Conservation (phyloP, 2,329 filamentous ascomycete species). For the Fusarium anguioides region DNA sequence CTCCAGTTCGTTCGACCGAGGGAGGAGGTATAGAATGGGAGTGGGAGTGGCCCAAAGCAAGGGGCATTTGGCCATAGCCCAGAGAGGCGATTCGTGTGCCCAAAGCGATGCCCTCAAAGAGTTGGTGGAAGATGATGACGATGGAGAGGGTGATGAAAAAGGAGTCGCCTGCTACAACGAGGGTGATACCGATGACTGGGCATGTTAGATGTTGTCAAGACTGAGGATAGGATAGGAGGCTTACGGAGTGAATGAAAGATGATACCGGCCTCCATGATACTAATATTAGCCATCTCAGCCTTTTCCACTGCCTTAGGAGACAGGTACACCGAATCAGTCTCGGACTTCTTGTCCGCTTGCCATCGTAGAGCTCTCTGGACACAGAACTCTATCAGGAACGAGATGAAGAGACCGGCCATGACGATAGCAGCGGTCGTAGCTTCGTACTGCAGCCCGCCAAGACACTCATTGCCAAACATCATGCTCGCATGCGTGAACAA, state of each 20-base stretch:
- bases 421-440: constrained; percentile 75
- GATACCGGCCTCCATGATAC: constrained; percentile 78
- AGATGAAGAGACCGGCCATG: constrained; percentile 78
- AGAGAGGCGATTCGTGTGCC: constrained; percentile 76
- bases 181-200: constrained; percentile 70
- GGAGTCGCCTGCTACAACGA: constrained; percentile 67
- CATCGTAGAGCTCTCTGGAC: constrained; percentile 67
- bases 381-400: constrained; percentile 76
- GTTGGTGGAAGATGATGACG: constrained; percentile 81
- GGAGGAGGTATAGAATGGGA: constrained; percentile 33
- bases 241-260: constrained; percentile 78
- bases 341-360: constrained; percentile 45
- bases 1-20: constrained; percentile 29
- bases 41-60: constrained; percentile 33
- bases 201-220: not conserved
- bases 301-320: constrained; percentile 42
- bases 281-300: constrained; percentile 52
- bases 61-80: constrained; percentile 46
- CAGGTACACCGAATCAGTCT: constrained; percentile 6
- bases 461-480: constrained; percentile 77
- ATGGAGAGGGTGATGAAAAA: constrained; percentile 67
- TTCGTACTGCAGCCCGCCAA: constrained; percentile 74
- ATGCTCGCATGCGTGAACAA: constrained; percentile 77
- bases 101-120: constrained; percentile 81
- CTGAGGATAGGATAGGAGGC: constrained; percentile 24